These are phyloP conservation scores for Penicillium hesseltinei DNA, from an alignment of 2,329 filamentous ascomycete species.

Conservation along the genomic window DNA sequence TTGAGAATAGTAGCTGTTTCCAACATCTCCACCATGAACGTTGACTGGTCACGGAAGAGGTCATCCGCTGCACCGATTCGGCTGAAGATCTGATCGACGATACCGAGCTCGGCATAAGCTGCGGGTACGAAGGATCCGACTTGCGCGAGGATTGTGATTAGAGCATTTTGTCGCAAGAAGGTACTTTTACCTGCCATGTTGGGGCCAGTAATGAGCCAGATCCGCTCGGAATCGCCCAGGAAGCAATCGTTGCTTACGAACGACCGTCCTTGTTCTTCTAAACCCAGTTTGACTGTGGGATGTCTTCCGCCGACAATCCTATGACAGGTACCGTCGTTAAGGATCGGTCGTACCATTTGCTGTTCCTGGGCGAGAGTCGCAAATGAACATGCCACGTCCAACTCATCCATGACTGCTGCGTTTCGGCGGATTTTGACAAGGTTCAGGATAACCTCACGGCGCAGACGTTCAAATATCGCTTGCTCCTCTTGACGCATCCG, in stretches of 20 bases:
- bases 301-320: slow-evolving; percentile 84
- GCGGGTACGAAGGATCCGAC: slow-evolving; percentile 91
- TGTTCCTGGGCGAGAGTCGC: slow-evolving; percentile 75
- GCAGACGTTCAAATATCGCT: slow-evolving; percentile 70
- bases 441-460: slow-evolving; percentile 73
- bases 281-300: slow-evolving; percentile 82
- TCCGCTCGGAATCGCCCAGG: slow-evolving; percentile 71
- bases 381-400: slow-evolving; percentile 87
- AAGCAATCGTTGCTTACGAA: slow-evolving; percentile 87
- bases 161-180: slow-evolving; percentile 89
- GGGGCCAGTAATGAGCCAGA: slow-evolving; percentile 71
- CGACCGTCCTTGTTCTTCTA: slow-evolving; percentile 72
- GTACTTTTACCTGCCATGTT: slow-evolving; percentile 99
- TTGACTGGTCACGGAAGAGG: slow-evolving; percentile 90
- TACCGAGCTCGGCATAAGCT: slow-evolving; percentile 75
- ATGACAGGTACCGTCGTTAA: slow-evolving; percentile 66
- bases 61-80: slow-evolving; percentile 93
- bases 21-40: slow-evolving; percentile 99
- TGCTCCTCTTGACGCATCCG: slow-evolving; percentile 84
- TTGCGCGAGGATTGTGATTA: slow-evolving; percentile 91
- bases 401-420: slow-evolving; percentile 85
- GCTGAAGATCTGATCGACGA: slow-evolving; percentile 95
- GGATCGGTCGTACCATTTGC: slow-evolving; percentile 67
- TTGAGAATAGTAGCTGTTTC: slow-evolving; percentile 90
- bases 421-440: slow-evolving; percentile 85